Conservation (phyloP, 2,329 filamentous ascomycete species). For the Monosporascus ibericus region DNA sequence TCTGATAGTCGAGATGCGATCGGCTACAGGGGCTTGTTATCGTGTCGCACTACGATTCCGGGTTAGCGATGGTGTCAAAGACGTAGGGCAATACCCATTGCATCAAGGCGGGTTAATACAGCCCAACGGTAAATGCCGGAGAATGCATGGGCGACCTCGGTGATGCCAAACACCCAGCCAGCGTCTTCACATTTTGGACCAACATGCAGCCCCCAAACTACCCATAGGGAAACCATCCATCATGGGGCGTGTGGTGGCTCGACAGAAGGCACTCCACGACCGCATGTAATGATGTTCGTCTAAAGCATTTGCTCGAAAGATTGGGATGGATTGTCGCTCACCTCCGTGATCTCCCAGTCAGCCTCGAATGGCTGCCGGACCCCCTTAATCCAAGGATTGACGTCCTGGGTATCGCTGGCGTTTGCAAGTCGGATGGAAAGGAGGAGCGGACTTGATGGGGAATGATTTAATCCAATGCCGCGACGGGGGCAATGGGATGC, state of each 20-base stretch:
- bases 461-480: slow-evolving; percentile 2
- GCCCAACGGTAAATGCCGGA: too few relatives aligned
- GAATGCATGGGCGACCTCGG: too few relatives aligned
- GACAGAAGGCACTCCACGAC: too few relatives aligned
- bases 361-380: slow-evolving; percentile 19
- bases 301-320: background rate
- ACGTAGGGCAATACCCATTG: background rate
- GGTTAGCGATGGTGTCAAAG: background rate
- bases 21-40: background rate
- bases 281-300: background rate
- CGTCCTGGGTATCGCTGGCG: slow-evolving; percentile 4
- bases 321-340: slow-evolving; percentile 11
- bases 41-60: background rate
- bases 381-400: slow-evolving; percentile 20
- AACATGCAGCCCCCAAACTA: background rate
- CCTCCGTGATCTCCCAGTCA: slow-evolving; percentile 14
- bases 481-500: background rate
- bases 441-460: slow-evolving; percentile 9
- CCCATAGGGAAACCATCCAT: too few relatives aligned
- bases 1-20: slow-evolving; percentile 1
- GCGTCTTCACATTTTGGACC: background rate
- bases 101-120: background rate
- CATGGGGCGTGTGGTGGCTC: too few relatives aligned
- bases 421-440: slow-evolving; percentile 5
- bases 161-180: too few relatives aligned